Percentiles rank a stretch among this genome's conserved stretches.
Evolutionary conservation across 2,329 filamentous ascomycete genomes (phyloP).

Genomic region (Pestalotiopsis sp.): DNA sequence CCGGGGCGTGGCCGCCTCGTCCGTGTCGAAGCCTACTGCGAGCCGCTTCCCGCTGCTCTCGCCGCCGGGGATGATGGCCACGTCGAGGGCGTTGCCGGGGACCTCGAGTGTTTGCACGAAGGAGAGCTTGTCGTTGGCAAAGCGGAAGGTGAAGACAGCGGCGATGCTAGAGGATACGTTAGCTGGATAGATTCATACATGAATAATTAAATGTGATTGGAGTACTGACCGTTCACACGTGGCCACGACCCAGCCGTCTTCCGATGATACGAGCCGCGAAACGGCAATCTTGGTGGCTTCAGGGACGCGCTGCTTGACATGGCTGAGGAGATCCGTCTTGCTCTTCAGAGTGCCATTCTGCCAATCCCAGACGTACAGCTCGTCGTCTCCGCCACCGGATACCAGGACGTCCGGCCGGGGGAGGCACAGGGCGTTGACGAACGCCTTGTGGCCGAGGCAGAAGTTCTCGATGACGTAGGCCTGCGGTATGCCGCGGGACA

Average conservation of each 20-base stretch:
- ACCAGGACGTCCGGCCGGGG: conserved; percentile 67
- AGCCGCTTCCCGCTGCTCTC: conserved; percentile 6
- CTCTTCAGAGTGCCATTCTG: conserved; percentile 51
- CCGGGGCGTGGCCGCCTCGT: not conserved
- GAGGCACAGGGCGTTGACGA: conserved; percentile 76
- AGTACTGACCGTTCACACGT: conserved; percentile 46
- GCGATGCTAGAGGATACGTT: conserved; percentile 42
- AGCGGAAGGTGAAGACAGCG: conserved; percentile 66
- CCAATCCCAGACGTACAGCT: conserved; percentile 86
- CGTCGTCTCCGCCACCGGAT: conserved; percentile 83
- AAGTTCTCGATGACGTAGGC: conserved; percentile 85
- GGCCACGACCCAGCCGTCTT: conserved; percentile 33
- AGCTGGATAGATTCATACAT: conserved; percentile 18
- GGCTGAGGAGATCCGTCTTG: conserved; percentile 51
- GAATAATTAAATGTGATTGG: not conserved
- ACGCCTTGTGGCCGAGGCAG: conserved; percentile 85
- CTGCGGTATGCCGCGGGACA: conserved; percentile 80
- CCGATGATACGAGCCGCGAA: conserved; percentile 38
- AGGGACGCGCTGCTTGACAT: conserved; percentile 37
- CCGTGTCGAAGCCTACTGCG: conserved; percentile 11
- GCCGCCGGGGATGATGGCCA: conserved; percentile 30
- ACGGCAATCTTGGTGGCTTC: conserved; percentile 47
- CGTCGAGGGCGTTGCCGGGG: conserved; percentile 65
- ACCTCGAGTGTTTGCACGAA: conserved; percentile 53
- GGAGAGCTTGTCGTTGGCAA: conserved; percentile 47